Base-by-base conservation (phyloP, 306 rosid genomes). In the Potentilla sterilis region DNA sequence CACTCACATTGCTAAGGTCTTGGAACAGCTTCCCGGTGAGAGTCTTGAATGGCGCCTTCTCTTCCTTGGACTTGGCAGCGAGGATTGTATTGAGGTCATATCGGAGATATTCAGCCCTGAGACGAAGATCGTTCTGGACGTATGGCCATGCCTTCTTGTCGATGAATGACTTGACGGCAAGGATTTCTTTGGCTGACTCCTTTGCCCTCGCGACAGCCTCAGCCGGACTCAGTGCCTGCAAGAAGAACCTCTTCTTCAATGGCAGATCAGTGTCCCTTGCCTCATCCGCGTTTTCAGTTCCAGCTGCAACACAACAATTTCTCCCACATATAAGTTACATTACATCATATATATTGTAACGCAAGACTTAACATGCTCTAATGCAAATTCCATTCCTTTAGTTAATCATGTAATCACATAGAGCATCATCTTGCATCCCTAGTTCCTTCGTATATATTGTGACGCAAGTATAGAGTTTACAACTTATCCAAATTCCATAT, bases 71-170 rank as follows among this genome's bases (percentile, higher is more conserved):
- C 85, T 86, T 92, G 55, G 98, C 65, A 51, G 97, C 64, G 47
- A 92, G 87, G 69, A 96, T 73, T 41, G 98, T 96, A 67, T 88
- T 92, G 34, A 96, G 98, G 38, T 96, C 99, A 80, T 49, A 96
- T 1, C 99, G 88, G 66, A 96, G 99, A 74, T 92, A 96, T 49
- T 38, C 74, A 1, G 97, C 91, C 64, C 42, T 83, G 71, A 89
- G 88, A 57, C 99, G 96, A 58, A 96, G 90, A 73, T 96, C 99
- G 52, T 85, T 93, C 84, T 91, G 92, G 72, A 96, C 97, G 58
- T 47, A 92, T 5, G 99, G 97, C 99, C 99, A 96, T 7, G 97
- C 98, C 86, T 96, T 96, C 87, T 92, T 91, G 44, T 92, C 93
- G 13, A 96, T 96, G 4, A 86, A 79, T 21, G 69, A 71, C 91